Percentiles rank a stretch among this genome's conserved stretches.
phyloP scores from a whole-genome alignment of 805 yeast genomes.

The Saccharomycopsis sp. region DNA sequence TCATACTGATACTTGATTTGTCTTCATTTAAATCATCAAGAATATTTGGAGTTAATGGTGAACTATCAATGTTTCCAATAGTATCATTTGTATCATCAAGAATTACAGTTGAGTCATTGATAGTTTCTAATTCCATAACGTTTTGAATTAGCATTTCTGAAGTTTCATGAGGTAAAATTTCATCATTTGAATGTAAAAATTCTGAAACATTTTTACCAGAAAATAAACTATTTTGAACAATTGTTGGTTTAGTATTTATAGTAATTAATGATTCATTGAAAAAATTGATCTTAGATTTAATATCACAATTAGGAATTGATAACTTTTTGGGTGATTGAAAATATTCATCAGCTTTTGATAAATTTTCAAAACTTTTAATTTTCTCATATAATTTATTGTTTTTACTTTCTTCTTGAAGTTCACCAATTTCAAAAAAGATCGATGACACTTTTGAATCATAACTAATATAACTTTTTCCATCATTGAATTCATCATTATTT shows the following conservation, averaged over 20 bases:
- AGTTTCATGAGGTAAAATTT: not conserved
- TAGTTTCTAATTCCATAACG: conserved; percentile 6
- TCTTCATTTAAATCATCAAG: not conserved
- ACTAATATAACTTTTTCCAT: conserved; percentile 7
- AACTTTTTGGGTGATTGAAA: too few relatives aligned
- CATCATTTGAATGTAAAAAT: too few relatives aligned
- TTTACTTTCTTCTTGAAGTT: not conserved
- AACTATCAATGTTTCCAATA: conserved; percentile 8
- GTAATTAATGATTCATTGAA: too few relatives aligned
- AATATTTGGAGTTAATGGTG: not conserved
- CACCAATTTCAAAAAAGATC: not conserved
- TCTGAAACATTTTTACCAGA: too few relatives aligned
- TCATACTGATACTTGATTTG: conserved; percentile 10
- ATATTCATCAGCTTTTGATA: too few relatives aligned
- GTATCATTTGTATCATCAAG: conserved; percentile 2
- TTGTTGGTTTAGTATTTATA: too few relatives aligned
- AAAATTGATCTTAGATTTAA: too few relatives aligned
- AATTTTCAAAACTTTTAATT: conserved; percentile 14
- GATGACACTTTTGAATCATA: conserved; percentile 9
- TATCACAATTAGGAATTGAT: too few relatives aligned
- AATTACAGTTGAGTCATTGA: not conserved
- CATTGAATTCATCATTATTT: too few relatives aligned
- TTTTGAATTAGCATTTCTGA: conserved; percentile 5
- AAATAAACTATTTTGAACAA: too few relatives aligned
- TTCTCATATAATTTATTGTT: conserved; percentile 8